These are phyloP conservation scores for Candida easanensis DNA, from an alignment of 805 yeast genomes.

Conservation along the genomic window DNA sequence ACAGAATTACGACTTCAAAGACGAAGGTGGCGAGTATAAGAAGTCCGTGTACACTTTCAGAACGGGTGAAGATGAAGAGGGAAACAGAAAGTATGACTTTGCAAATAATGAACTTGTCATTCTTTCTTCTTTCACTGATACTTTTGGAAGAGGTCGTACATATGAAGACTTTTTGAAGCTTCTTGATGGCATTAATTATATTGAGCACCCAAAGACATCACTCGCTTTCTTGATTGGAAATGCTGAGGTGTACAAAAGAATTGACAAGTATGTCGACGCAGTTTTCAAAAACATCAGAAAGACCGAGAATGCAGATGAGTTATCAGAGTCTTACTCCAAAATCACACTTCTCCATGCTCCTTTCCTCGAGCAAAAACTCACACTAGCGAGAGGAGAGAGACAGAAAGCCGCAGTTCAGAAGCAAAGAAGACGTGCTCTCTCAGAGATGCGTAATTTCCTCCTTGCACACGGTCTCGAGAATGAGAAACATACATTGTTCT, in stretches of 20 bases:
- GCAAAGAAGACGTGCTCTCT: slow-evolving; percentile 24
- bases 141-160: slow-evolving; percentile 14
- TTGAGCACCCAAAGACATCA: slow-evolving; percentile 15
- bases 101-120: slow-evolving; percentile 16
- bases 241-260: slow-evolving; percentile 3
- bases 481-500: slow-evolving; percentile 30
- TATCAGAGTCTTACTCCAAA: slow-evolving; percentile 18
- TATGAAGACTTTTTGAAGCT: slow-evolving; percentile 16
- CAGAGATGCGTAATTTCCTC: slow-evolving; percentile 28
- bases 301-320: not conserved
- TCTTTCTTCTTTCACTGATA: slow-evolving; percentile 12
- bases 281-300: slow-evolving; percentile 8
- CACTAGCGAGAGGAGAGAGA: slow-evolving; percentile 16
- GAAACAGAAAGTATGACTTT: slow-evolving; percentile 9
- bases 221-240: slow-evolving; percentile 18
- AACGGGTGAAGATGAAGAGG: slow-evolving; percentile 5
- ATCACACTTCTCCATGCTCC: slow-evolving; percentile 26
- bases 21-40: not conserved
- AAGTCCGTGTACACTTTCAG: slow-evolving; percentile 12
- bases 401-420: slow-evolving; percentile 21
- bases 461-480: slow-evolving; percentile 21
- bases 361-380: slow-evolving; percentile 12
- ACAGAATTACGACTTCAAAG: not conserved
- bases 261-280: slow-evolving; percentile 7
- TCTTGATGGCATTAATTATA: slow-evolving; percentile 6